Evolutionary conservation across 2,329 filamentous ascomycete genomes (phyloP).

Genomic region (Curvularia eragrostidis): DNA sequence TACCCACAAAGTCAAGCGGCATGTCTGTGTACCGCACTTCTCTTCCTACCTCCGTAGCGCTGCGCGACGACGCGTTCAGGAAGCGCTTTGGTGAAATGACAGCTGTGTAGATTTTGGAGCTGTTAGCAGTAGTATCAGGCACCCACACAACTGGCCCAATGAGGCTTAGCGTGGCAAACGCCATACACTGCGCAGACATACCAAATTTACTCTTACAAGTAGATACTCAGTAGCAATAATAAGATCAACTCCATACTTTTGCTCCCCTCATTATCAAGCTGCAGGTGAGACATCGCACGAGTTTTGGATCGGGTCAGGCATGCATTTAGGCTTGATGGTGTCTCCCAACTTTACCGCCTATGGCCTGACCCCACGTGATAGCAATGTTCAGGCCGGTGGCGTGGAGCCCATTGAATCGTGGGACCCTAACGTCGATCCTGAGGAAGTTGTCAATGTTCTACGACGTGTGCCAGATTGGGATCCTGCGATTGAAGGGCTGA

Average conservation of each 20-base stretch:
- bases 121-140: too few relatives aligned
- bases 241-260: too few relatives aligned
- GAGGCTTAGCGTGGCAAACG: too few relatives aligned
- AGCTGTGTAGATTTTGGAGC: too few relatives aligned
- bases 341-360: conserved; percentile 8
- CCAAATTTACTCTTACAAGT: too few relatives aligned
- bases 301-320: conserved; percentile 12
- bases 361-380: conserved; percentile 10
- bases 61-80: neutral
- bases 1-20: conserved; percentile 7
- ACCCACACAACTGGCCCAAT: too few relatives aligned
- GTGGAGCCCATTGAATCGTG: conserved; percentile 9
- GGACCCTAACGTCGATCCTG: conserved; percentile 9
- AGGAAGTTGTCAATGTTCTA: conserved; percentile 7
- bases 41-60: conserved; percentile 1
- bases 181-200: too few relatives aligned
- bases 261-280: too few relatives aligned
- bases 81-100: conserved; percentile 4
- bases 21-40: conserved; percentile 13
- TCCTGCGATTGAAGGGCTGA: conserved; percentile 3
- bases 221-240: too few relatives aligned
- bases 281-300: neutral
- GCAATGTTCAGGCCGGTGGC: neutral
- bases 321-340: conserved; percentile 11
- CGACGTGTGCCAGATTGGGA: conserved; percentile 12